Evolutionary conservation across 768 basidiomycete genomes (phyloP).

Genomic region (Auricularia cornea): DNA sequence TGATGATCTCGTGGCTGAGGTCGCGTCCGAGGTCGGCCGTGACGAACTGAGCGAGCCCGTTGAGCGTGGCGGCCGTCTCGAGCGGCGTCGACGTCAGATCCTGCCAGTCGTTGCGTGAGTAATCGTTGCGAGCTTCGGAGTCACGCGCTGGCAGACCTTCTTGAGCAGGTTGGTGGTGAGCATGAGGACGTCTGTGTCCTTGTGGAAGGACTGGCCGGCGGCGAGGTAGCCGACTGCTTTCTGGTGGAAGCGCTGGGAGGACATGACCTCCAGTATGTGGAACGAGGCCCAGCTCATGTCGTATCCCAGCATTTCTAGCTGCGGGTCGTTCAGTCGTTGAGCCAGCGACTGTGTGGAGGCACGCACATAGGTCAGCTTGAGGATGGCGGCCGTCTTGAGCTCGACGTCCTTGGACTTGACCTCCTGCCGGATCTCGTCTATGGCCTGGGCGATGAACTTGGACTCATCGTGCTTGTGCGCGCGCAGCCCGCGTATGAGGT

Average conservation of each 20-base stretch:
- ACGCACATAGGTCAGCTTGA: slow-evolving; percentile 96
- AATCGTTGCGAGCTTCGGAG: no score
- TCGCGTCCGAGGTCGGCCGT: slow-evolving; percentile 88
- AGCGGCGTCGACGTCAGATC: slow-evolving; percentile 71
- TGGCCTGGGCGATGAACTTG: slow-evolving; percentile 84
- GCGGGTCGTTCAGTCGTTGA: slow-evolving; percentile 5
- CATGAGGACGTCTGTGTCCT: slow-evolving; percentile 96
- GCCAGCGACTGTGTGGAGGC: background rate
- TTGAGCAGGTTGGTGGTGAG: slow-evolving; percentile 92
- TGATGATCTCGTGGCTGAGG: slow-evolving; percentile 72
- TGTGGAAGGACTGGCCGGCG: slow-evolving; percentile 80
- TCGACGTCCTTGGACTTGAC: slow-evolving; percentile 94
- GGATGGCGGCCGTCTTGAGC: slow-evolving; percentile 86
- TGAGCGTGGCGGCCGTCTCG: slow-evolving; percentile 68
- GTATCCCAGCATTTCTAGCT: slow-evolving; percentile 97
- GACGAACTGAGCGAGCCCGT: slow-evolving; percentile 76
- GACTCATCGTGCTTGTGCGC: slow-evolving; percentile 92
- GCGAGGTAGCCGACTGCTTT: slow-evolving; percentile 96
- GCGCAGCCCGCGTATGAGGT: slow-evolving; percentile 89
- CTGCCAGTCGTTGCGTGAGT: slow-evolving; percentile 32
- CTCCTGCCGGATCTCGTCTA: slow-evolving; percentile 91
- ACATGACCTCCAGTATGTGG: slow-evolving; percentile 97
- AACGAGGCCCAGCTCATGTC: slow-evolving; percentile 96
- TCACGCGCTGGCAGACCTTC: slow-evolving; percentile 58
- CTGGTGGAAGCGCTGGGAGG: slow-evolving; percentile 80